Evolutionary conservation across 345 rosid species (phyloP), one percentile per base, ranked within the genome.

Genomic region (Xanthoceras sorbifolium): DNA sequence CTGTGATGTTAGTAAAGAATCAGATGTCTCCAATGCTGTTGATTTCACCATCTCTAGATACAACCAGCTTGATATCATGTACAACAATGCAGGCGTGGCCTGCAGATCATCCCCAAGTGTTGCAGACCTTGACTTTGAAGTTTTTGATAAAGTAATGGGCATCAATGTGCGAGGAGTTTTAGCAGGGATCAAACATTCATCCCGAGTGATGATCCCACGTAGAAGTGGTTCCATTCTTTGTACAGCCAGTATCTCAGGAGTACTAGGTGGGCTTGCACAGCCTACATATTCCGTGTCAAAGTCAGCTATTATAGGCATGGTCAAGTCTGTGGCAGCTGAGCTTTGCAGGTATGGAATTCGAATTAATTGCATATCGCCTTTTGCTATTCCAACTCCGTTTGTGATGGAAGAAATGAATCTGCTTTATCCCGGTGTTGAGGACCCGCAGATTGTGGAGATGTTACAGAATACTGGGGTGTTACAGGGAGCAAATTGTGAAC

Each of bases 341-440:
- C 85, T 95, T 38, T 84, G 91, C 82, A 79, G 82, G 72, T 66
- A 90, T 18, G 93, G 91, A 38, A 83, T 95, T 57, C 72, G 99
- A 10, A 82, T 95, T 69, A 95, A 95, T 71, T 84, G 92, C 90
- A 85, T 95, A 55, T 93, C 99, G 0, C 98, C 98, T 1, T 91
- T 86, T 14, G 98, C 87, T 4, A 84, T 91, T 70, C 90, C 98
- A 66, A 95, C 96, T 40, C 64, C 85, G 1, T 80, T 95, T 7
- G 89, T 83, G 77, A 52, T 91, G 85, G 78, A 86, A 0, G 99
- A 91, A 79, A 48, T 91, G 92, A 74, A 83, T 6, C 75, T 20
- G 76, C 44, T 76, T 9, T 93, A 81, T 59, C 82, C 87, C 0
- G 87, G 87, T 1, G 76, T 85, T 9, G 88, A 85, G 46, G 84